A percentile compares a stretch with the other conserved stretches of the same genome.
phyloP scores from a whole-genome alignment of 257 asterid species.

The Euphrasia confusa region DNA sequence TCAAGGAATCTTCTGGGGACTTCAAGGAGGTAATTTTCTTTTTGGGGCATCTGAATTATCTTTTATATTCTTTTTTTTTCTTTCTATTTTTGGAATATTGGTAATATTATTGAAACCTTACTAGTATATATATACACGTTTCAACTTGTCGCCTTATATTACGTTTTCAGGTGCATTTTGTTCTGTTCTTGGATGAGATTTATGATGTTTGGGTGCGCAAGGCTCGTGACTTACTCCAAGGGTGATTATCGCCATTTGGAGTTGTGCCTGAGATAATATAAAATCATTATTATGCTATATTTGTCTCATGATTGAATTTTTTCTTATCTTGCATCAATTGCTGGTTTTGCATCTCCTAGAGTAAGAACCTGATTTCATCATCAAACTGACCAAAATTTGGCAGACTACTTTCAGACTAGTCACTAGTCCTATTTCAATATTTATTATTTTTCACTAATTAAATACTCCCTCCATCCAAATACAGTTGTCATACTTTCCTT shows the following conservation, averaged over 20 bases:
- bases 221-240: constrained; percentile 54
- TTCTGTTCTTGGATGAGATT: constrained; percentile 68
- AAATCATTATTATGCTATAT: too few species aligned
- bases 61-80: not conserved
- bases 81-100: not conserved
- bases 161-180: constrained; percentile 78
- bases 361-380: too few species aligned
- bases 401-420: too few species aligned
- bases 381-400: too few species aligned
- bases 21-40: constrained; percentile 64
- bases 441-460: too few species aligned
- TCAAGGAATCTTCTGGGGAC: constrained; percentile 56
- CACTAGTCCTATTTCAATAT: not conserved
- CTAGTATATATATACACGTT: not conserved
- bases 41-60: not conserved
- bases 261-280: too few species aligned
- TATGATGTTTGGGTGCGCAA: constrained; percentile 69
- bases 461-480: too few species aligned
- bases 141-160: not conserved
- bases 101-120: not conserved
- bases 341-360: too few species aligned
- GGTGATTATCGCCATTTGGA: constrained; percentile 22
- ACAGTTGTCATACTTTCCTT: too few species aligned
- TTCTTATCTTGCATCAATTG: too few species aligned
- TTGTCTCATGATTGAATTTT: too few species aligned